phyloP scores from a whole-genome alignment of 768 basidiomycete genomes.

The Xanthoconium stramineum region DNA sequence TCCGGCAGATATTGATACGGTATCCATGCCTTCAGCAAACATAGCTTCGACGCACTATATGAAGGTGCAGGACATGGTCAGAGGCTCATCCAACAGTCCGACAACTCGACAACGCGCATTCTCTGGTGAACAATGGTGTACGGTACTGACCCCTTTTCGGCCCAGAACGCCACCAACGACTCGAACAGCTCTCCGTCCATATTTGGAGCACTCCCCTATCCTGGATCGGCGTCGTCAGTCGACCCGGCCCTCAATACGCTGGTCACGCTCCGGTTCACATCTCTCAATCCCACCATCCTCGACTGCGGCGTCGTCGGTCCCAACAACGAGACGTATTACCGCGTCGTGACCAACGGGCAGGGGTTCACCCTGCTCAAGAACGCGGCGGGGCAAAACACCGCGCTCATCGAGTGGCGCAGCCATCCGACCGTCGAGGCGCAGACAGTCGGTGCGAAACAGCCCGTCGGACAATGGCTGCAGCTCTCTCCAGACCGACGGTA shows the following conservation, averaged over 20 bases:
- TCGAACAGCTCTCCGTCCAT: constrained; percentile 42
- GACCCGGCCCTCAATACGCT: constrained; percentile 32
- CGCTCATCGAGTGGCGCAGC: constrained; percentile 55
- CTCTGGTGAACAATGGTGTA: constrained; percentile 17
- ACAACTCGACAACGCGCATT: not conserved
- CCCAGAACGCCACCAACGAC: constrained; percentile 21
- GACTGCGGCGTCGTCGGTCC: constrained; percentile 55
- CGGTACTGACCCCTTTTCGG: constrained; percentile 28
- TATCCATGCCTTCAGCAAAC: not conserved
- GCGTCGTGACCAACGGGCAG: constrained; percentile 51
- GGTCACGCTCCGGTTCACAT: constrained; percentile 47
- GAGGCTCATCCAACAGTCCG: not conserved
- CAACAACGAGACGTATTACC: constrained; percentile 45
- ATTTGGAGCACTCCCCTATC: constrained; percentile 63
- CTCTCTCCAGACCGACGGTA: constrained; percentile 48
- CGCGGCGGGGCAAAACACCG: constrained; percentile 43
- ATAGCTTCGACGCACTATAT: constrained; percentile 21
- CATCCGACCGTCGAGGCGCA: constrained; percentile 53
- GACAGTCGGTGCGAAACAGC: constrained; percentile 46
- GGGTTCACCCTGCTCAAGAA: constrained; percentile 55
- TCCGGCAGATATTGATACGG: not conserved
- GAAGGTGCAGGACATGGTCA: not conserved
- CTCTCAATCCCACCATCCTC: constrained; percentile 48
- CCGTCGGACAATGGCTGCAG: constrained; percentile 50
- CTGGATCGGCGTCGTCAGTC: constrained; percentile 26